A percentile compares a stretch with the other conserved stretches of the same genome.
Evolutionary conservation across 2,329 filamentous ascomycete genomes (phyloP).

Genomic region (Phaeoacremonium minimum): DNA sequence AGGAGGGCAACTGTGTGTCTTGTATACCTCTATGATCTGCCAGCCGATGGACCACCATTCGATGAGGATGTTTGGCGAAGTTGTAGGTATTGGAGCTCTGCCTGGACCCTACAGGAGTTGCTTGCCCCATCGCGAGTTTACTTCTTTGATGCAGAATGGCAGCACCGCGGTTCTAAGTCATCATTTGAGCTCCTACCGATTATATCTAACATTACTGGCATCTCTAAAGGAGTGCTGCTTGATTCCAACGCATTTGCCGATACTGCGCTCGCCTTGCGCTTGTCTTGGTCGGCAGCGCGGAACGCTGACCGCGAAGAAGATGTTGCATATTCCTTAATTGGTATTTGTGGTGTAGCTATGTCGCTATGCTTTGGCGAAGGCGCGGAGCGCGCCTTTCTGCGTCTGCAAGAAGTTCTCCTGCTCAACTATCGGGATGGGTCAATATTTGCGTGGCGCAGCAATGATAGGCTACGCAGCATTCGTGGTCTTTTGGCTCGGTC

Average conservation of each 20-base stretch:
- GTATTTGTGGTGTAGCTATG: constrained; percentile 29
- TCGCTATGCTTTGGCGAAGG: constrained; percentile 29
- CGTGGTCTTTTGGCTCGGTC: background rate
- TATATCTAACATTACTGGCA: background rate
- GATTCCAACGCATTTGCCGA: background rate
- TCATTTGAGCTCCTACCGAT: background rate
- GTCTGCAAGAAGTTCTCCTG: constrained; percentile 27
- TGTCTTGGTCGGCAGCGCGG: constrained; percentile 29
- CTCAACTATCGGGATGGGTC: background rate
- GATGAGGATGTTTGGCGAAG: background rate
- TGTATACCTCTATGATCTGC: background rate
- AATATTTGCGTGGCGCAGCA: background rate
- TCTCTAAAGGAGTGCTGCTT: background rate
- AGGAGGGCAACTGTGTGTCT: background rate
- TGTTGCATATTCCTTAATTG: constrained; percentile 27
- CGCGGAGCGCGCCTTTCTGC: constrained; percentile 20
- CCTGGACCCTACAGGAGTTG: background rate
- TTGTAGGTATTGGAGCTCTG: background rate
- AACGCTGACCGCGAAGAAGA: constrained; percentile 23
- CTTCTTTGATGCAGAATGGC: background rate
- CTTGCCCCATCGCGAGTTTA: background rate
- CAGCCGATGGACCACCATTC: background rate
- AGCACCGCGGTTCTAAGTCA: background rate
- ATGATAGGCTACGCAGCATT: background rate
- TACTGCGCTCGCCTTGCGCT: constrained; percentile 19